Evolutionary conservation across 208 protist species (phyloP).

Genomic region (Crithidia brevicula): DNA sequence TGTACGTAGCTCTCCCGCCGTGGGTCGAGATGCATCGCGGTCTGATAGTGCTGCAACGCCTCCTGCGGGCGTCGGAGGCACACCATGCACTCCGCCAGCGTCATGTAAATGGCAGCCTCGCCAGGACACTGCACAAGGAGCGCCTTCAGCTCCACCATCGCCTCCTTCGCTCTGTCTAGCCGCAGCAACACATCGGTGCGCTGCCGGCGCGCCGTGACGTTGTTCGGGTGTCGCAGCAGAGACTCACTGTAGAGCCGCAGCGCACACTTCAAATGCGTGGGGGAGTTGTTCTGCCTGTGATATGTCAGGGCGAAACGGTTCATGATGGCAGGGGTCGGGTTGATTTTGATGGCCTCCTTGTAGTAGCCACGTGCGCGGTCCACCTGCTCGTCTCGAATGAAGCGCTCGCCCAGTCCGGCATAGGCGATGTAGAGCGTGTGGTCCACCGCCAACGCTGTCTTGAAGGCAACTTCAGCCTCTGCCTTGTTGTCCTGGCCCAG

Average conservation of each 20-base stretch:
- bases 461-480: conserved; percentile 90
- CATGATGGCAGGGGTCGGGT: conserved; percentile 73
- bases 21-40: conserved; percentile 79
- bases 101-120: conserved; percentile 91
- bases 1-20: conserved; percentile 67
- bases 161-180: conserved; percentile 68
- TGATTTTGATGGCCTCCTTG: conserved; percentile 85
- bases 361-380: conserved; percentile 92
- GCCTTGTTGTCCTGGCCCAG: conserved; percentile 93
- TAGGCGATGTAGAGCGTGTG: conserved; percentile 96
- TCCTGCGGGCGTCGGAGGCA: conserved; percentile 44
- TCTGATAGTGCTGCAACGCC: conserved; percentile 71
- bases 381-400: conserved; percentile 92
- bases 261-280: conserved; percentile 61
- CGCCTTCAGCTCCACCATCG: conserved; percentile 72
- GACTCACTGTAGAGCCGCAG: conserved; percentile 77
- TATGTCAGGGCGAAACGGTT: conserved; percentile 80
- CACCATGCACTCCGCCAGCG: conserved; percentile 84
- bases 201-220: conserved; percentile 90
- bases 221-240: conserved; percentile 76
- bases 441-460: conserved; percentile 91
- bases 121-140: conserved; percentile 79
- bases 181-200: conserved; percentile 88
- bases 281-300: conserved; percentile 51
- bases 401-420: conserved; percentile 95